Conservation (phyloP, 495 filamentous ascomycete species). For the Aspergillus homomorphus region DNA sequence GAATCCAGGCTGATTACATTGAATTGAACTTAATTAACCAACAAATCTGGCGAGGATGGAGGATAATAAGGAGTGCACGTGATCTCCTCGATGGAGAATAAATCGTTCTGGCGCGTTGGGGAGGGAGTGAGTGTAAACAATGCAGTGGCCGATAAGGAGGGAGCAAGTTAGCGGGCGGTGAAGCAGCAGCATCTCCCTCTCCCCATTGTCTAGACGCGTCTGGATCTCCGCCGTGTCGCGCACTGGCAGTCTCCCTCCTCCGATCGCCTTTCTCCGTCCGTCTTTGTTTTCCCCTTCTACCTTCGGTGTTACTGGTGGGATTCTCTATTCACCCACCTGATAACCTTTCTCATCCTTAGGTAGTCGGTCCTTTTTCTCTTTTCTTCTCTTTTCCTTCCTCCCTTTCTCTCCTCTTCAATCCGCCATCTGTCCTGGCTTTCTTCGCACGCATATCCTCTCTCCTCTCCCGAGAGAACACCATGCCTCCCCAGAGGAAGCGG, state of each 20-base stretch:
- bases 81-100: too few species aligned
- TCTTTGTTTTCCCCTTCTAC: too few species aligned
- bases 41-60: too few species aligned
- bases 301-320: too few species aligned
- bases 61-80: too few species aligned
- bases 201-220: background rate
- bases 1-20: too few species aligned
- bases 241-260: background rate
- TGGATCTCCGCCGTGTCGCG: background rate
- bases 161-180: background rate
- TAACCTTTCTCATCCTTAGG: constrained; percentile 3
- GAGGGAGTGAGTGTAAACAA: too few species aligned
- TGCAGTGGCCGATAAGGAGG: too few species aligned
- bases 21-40: too few species aligned
- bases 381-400: constrained; percentile 10
- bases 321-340: background rate
- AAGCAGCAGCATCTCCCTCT: background rate
- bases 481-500: constrained; percentile 30
- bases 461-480: constrained; percentile 5
- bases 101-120: too few species aligned
- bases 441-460: constrained; percentile 3
- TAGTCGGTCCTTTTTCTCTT: constrained; percentile 1
- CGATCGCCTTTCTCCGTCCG: constrained; percentile 1
- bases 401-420: constrained; percentile 5
- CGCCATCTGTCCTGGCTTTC: constrained; percentile 2